Evolutionary conservation across 2,329 filamentous ascomycete species (phyloP).

Genomic region (Malbranchea cinnamomea): DNA sequence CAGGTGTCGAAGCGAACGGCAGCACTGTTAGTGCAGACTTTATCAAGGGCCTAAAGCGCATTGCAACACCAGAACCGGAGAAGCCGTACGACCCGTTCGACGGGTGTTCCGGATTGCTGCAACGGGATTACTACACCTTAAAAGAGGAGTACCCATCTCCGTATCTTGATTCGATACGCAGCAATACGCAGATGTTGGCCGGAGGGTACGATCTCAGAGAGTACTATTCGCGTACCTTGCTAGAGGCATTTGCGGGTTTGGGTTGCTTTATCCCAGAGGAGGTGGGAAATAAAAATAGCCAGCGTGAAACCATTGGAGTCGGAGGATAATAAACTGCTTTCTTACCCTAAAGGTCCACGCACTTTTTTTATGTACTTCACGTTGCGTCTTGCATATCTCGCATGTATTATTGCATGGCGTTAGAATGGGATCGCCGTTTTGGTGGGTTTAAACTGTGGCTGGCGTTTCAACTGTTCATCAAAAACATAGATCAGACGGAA

Average conservation of each 20-base stretch:
- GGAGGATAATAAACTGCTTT: not conserved
- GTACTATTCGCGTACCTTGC: slow-evolving; percentile 66
- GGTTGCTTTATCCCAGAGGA: slow-evolving; percentile 80
- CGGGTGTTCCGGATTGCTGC: slow-evolving; percentile 46
- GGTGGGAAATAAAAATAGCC: slow-evolving; percentile 13
- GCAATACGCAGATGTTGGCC: slow-evolving; percentile 51
- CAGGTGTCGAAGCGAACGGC: too few species aligned
- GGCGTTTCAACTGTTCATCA: too few species aligned
- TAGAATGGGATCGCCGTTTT: too few species aligned
- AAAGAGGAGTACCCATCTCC: slow-evolving; percentile 59
- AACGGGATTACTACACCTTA: slow-evolving; percentile 54
- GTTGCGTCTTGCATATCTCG: too few species aligned
- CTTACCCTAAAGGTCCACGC: too few species aligned
- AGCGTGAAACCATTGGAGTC: not conserved
- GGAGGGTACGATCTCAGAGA: slow-evolving; percentile 75
- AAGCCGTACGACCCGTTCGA: slow-evolving; percentile 81
- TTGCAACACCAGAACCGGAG: slow-evolving; percentile 45
- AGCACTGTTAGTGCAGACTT: slow-evolving; percentile 29
- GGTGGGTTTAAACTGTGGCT: too few species aligned
- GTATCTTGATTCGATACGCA: slow-evolving; percentile 52
- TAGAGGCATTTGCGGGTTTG: slow-evolving; percentile 79
- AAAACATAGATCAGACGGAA: too few species aligned
- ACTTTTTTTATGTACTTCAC: too few species aligned
- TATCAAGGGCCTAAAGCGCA: slow-evolving; percentile 67
- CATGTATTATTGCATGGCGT: too few species aligned